phyloP scores from a whole-genome alignment of 306 rosid genomes.

The Rosa chinensis region DNA sequence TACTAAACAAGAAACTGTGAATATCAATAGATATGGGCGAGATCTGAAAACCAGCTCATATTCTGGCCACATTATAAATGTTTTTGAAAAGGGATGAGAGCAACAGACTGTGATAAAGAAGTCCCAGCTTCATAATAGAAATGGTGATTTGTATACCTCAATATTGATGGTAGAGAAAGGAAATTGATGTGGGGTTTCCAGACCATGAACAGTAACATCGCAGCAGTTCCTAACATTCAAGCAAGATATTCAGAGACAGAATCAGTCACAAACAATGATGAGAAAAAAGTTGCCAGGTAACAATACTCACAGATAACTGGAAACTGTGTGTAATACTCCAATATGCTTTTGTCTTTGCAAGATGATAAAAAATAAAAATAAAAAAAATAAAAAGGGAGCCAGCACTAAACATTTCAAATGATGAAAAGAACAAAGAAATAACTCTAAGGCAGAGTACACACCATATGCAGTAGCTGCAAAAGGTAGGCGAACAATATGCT shows the following conservation, averaged over 20 bases:
- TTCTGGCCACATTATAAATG: background rate
- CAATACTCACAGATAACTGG: background rate
- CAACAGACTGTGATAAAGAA: constrained; percentile 10
- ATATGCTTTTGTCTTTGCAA: background rate
- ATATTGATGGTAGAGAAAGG: constrained; percentile 66
- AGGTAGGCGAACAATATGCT: constrained; percentile 91
- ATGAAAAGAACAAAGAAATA: constrained; percentile 5
- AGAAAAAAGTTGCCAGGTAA: background rate
- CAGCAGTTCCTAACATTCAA: constrained; percentile 82
- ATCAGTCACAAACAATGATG: background rate
- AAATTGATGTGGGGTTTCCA: constrained; percentile 81
- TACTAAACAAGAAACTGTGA: background rate
- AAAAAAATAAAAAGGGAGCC: background rate
- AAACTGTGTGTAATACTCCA: background rate
- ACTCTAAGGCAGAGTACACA: constrained; percentile 37
- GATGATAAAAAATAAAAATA: background rate
- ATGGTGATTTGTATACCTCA: constrained; percentile 53
- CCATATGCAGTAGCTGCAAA: constrained; percentile 91
- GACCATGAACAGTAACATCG: constrained; percentile 84
- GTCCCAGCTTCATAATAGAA: background rate
- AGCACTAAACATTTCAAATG: background rate
- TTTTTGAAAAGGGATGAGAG: background rate
- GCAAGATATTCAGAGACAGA: constrained; percentile 19
- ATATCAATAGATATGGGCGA: background rate
- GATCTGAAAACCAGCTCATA: background rate